These are phyloP conservation scores for Plasmodium reichenowi DNA, from an alignment of 169 alveolate genomes.

Conservation along the genomic window DNA sequence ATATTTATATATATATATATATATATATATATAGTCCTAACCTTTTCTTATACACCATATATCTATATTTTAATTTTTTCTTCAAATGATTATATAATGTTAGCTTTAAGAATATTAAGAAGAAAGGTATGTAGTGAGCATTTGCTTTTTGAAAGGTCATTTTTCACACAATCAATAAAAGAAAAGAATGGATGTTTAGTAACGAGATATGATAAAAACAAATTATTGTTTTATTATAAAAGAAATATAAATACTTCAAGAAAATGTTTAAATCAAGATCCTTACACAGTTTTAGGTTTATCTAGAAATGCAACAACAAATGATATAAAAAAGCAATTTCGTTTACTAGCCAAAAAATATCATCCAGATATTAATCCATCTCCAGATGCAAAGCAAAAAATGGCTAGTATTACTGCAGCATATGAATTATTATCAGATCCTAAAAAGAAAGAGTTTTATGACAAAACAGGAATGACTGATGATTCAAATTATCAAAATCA, in stretches of 20 bases:
- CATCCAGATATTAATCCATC: constrained; percentile 96
- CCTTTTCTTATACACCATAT: too few species aligned
- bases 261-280: constrained; percentile 80
- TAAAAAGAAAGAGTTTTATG: constrained; percentile 90
- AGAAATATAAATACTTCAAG: constrained; percentile 60
- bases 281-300: constrained; percentile 92
- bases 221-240: not conserved
- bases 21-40: too few species aligned
- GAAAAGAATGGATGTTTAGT: constrained; percentile 2
- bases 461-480: constrained; percentile 92
- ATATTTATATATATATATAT: too few species aligned
- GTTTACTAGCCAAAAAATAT: constrained; percentile 93
- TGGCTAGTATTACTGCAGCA: constrained; percentile 95
- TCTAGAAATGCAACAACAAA: constrained; percentile 90
- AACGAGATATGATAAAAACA: not conserved
- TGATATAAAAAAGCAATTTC: constrained; percentile 92
- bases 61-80: not conserved
- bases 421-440: constrained; percentile 95
- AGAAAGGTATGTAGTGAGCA: constrained; percentile 1
- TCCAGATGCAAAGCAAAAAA: constrained; percentile 94
- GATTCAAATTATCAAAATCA: constrained; percentile 80
- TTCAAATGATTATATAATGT: not conserved
- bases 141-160: constrained; percentile 1
- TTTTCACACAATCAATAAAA: constrained; percentile 7
- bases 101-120: constrained; percentile 4